Conservation (phyloP, 2,329 filamentous ascomycete genomes). For the Phyllosticta citribraziliensis region DNA sequence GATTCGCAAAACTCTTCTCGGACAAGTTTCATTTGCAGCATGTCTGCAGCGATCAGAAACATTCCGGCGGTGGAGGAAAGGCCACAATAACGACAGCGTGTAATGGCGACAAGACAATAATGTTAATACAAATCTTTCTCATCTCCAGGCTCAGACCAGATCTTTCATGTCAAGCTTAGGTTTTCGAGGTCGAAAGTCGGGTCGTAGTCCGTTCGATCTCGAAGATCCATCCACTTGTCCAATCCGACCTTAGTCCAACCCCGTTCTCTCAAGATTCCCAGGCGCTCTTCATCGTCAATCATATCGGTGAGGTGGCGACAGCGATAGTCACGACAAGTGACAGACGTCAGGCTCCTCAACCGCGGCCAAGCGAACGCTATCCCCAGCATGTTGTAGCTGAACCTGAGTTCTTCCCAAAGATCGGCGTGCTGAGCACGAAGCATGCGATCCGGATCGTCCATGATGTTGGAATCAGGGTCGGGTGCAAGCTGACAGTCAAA, state of each 20-base stretch:
- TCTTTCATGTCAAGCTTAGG: background rate
- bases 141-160: background rate
- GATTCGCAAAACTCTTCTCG: constrained; percentile 36
- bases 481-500: constrained; percentile 36
- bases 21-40: constrained; percentile 39
- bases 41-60: background rate
- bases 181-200: background rate
- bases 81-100: background rate
- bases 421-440: constrained; percentile 34
- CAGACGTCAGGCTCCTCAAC: background rate
- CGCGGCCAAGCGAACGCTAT: background rate
- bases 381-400: background rate
- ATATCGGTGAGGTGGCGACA: background rate
- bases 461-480: constrained; percentile 27
- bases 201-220: background rate
- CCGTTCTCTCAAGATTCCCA: background rate
- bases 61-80: background rate
- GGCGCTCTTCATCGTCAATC: background rate
- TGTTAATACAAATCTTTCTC: background rate
- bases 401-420: constrained; percentile 24
- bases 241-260: constrained; percentile 3
- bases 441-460: constrained; percentile 27
- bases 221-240: background rate
- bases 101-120: background rate
- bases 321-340: constrained; percentile 5